phyloP scores from a whole-genome alignment of 2,329 filamentous ascomycete species.

The Ceratocystis lukuohia region DNA sequence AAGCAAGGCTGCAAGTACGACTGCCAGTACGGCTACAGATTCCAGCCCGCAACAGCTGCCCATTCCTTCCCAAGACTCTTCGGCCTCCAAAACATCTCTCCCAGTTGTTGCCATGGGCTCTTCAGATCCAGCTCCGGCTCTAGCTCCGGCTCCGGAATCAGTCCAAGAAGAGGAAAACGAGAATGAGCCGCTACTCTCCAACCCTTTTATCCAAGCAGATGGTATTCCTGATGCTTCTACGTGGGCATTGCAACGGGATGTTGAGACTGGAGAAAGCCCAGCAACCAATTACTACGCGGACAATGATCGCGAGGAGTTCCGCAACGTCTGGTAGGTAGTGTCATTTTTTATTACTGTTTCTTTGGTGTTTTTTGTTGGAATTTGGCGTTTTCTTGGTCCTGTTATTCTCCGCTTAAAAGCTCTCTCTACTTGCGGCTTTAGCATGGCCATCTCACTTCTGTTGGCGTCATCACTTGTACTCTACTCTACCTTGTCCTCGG shows the following conservation, averaged over 20 bases:
- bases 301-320: slow-evolving; percentile 32
- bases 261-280: not conserved
- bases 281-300: slow-evolving; percentile 24
- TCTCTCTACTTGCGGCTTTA: not conserved
- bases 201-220: slow-evolving; percentile 17
- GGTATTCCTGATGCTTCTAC: not conserved
- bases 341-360: not conserved
- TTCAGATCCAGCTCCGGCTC: not conserved
- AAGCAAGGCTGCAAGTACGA: not conserved
- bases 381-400: slow-evolving; percentile 4
- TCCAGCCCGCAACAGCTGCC: not conserved
- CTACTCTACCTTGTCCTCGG: not conserved
- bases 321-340: slow-evolving; percentile 34
- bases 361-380: not conserved
- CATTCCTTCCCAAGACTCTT: not conserved
- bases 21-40: not conserved
- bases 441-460: not conserved
- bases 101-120: not conserved
- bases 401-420: not conserved
- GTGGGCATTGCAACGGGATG: not conserved
- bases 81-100: not conserved
- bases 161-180: not conserved
- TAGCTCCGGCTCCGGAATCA: not conserved
- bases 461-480: not conserved
- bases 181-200: not conserved